Percentiles rank a stretch among this genome's conserved stretches.
Conservation (phyloP, 1,284 basidiomycete genomes). For the Omphalotus olearius region DNA sequence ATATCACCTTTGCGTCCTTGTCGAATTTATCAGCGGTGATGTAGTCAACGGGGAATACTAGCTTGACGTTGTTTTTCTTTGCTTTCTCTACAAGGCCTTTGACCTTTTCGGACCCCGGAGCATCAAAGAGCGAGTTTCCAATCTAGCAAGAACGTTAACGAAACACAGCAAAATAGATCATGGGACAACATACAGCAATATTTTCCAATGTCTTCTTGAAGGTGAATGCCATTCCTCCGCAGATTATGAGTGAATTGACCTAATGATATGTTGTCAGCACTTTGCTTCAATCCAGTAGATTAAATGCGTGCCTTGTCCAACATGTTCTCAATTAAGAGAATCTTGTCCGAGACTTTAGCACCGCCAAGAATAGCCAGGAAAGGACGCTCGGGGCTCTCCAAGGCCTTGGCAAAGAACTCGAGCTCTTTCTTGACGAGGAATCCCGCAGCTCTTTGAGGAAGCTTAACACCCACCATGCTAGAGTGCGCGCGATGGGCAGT, state of each 20-base stretch:
- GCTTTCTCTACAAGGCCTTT: slow-evolving; percentile 86
- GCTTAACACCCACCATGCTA: slow-evolving; percentile 95
- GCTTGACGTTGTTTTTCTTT: slow-evolving; percentile 88
- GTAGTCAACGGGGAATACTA: slow-evolving; percentile 96
- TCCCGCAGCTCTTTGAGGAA: slow-evolving; percentile 91
- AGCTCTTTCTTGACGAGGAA: slow-evolving; percentile 99
- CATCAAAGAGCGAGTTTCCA: slow-evolving; percentile 93
- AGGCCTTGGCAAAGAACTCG: slow-evolving; percentile 97
- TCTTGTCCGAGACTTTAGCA: slow-evolving; percentile 99
- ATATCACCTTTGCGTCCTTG: slow-evolving; percentile 79
- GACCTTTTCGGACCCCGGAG: slow-evolving; percentile 88
- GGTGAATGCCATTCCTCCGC: slow-evolving; percentile 99
- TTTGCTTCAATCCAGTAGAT: not conserved
- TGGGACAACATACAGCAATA: slow-evolving; percentile 51
- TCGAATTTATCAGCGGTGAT: slow-evolving; percentile 94
- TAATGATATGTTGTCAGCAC: slow-evolving; percentile 24
- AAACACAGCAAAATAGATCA: not conserved
- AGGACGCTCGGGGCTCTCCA: slow-evolving; percentile 91
- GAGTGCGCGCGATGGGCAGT: slow-evolving; percentile 98
- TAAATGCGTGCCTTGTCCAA: slow-evolving; percentile 79
- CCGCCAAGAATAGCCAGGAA: slow-evolving; percentile 99
- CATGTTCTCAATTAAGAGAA: slow-evolving; percentile 98
- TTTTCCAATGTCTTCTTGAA: slow-evolving; percentile 95
- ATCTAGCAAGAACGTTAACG: slow-evolving; percentile 48
- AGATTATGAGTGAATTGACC: slow-evolving; percentile 96